Conservation (phyloP, 148 eudicot genomes). For the Rhododendron simsii region DNA sequence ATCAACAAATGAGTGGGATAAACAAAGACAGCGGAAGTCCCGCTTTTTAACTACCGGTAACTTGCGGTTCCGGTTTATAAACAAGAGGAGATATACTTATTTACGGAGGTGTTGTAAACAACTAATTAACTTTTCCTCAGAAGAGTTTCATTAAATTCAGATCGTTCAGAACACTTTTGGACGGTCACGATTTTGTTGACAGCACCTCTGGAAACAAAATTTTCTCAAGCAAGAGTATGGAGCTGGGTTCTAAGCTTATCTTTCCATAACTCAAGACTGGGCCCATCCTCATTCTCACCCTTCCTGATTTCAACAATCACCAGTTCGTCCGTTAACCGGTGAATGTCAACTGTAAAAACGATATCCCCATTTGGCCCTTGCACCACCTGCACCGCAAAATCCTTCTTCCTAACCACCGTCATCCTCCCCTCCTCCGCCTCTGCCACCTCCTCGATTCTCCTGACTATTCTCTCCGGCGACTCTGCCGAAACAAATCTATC, state of each 20-base stretch:
- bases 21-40: background rate
- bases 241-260: constrained; percentile 37
- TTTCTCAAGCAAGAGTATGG: background rate
- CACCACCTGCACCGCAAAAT: constrained; percentile 22
- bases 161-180: too few relatives aligned
- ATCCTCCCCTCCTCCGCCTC: constrained; percentile 31
- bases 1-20: background rate
- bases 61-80: constrained; percentile 19
- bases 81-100: constrained; percentile 9
- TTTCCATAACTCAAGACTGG: constrained; percentile 33
- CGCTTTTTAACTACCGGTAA: constrained; percentile 11
- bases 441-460: constrained; percentile 34
- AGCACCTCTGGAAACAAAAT: too few relatives aligned
- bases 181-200: too few relatives aligned
- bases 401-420: constrained; percentile 29
- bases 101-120: too few relatives aligned
- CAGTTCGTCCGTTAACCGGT: constrained; percentile 42
- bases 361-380: constrained; percentile 41
- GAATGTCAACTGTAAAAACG: constrained; percentile 22
- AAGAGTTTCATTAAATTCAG: too few relatives aligned
- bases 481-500: constrained; percentile 50
- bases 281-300: constrained; percentile 28
- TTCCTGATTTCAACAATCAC: constrained; percentile 45
- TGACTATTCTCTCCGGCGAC: constrained; percentile 36
- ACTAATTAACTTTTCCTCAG: too few relatives aligned